Conservation (phyloP, 345 rosid genomes). For the Eucalyptus victrix region DNA sequence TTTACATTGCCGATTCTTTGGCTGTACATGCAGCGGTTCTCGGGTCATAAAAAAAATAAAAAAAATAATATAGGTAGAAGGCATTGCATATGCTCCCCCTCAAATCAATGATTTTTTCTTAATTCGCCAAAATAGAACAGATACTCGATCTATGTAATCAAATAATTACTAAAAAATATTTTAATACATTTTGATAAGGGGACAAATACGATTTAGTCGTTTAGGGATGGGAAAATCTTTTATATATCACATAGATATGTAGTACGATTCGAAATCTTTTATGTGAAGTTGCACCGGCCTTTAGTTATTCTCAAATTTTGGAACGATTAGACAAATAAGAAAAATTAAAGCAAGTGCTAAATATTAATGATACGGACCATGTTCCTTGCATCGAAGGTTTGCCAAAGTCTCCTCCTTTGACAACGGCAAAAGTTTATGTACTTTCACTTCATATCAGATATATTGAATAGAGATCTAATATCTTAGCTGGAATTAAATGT, state of each 20-base stretch:
- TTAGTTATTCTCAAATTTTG: background rate
- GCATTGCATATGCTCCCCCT: background rate
- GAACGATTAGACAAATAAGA: background rate
- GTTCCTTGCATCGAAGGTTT: background rate
- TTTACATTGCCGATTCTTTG: fast-evolving
- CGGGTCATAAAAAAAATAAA: no score
- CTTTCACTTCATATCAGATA: background rate
- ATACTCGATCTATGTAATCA: background rate
- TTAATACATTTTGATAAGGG: background rate
- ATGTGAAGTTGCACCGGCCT: background rate
- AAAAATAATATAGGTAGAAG: background rate
- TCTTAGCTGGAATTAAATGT: background rate
- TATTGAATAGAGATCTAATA: background rate
- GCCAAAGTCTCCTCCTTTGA: background rate
- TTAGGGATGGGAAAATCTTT: background rate
- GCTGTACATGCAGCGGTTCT: fast-evolving
- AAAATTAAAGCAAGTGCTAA: background rate
- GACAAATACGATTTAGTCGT: background rate
- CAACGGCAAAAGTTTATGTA: background rate
- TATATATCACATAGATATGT: background rate
- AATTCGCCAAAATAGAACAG: background rate
- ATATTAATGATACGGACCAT: background rate
- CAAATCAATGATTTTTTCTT: background rate
- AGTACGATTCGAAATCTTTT: background rate
- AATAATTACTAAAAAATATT: no score